A percentile compares a stretch with the other conserved stretches of the same genome.
Evolutionary conservation across 352 stramenopile genomes (phyloP).

Genomic region (Phytophthora cryptogea): DNA sequence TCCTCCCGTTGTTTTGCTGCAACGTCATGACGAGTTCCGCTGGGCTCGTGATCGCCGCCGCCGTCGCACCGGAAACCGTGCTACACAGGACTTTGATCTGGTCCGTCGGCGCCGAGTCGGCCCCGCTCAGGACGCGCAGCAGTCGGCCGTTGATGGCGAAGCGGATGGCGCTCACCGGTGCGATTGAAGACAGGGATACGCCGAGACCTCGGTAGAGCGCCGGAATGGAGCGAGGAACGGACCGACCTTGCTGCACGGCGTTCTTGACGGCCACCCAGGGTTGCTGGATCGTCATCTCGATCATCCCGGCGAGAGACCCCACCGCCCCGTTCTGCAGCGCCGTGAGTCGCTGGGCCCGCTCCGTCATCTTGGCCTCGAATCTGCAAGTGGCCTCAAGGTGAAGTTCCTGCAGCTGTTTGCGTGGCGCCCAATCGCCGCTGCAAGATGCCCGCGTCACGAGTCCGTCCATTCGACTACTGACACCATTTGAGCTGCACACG

Average conservation of each 20-base stretch:
- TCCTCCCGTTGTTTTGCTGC: constrained; percentile 75
- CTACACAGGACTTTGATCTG: constrained; percentile 61
- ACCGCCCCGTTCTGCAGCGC: constrained; percentile 74
- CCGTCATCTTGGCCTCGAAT: constrained; percentile 31
- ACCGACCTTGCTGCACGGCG: constrained; percentile 75
- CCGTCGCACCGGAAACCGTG: constrained; percentile 55
- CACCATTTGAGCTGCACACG: not conserved
- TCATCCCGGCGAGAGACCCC: constrained; percentile 80
- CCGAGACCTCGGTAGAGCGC: constrained; percentile 80
- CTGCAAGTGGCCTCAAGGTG: constrained; percentile 16
- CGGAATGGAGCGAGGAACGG: constrained; percentile 60
- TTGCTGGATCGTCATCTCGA: constrained; percentile 83
- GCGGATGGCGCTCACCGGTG: constrained; percentile 75
- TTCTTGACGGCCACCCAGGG: constrained; percentile 85
- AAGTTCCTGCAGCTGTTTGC: constrained; percentile 12
- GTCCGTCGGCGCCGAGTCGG: constrained; percentile 36
- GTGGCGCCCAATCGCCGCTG: constrained; percentile 9
- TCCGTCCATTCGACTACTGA: constrained; percentile 12
- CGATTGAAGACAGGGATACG: constrained; percentile 75
- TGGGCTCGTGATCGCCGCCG: constrained; percentile 62
- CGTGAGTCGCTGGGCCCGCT: constrained; percentile 63
- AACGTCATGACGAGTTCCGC: constrained; percentile 85
- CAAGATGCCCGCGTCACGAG: constrained; percentile 14
- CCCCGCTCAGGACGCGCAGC: constrained; percentile 39
- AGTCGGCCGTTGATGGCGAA: constrained; percentile 77